Base-by-base conservation (phyloP, 2,329 filamentous ascomycete genomes). In the Knoxdaviesia proteae region DNA sequence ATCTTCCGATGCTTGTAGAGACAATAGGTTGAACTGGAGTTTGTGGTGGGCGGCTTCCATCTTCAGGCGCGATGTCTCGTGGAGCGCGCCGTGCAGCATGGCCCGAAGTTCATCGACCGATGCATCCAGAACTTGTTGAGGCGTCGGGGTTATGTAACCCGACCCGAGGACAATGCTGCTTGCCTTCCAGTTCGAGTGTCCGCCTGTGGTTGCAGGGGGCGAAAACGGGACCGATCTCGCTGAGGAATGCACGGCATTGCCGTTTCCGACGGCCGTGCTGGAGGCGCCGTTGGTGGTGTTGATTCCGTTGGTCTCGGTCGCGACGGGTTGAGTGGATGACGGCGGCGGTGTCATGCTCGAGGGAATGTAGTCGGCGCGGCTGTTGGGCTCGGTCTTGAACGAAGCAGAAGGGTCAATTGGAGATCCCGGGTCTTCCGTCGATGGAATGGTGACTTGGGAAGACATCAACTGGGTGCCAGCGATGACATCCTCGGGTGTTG, bases 11-110 rank as follows among this genome's bases (percentile, higher is more conserved):
- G 82, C 86, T 53, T 93, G 84, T 49, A 94, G 77, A 42, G 74
- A 77, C 32, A 93, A 69, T 53, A 94, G 71, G 51, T 80, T 86
- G 54, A 87, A 81, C 57, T 94, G 88, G 43, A 96, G 65, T 60
- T 90, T 92, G 62, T 90, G 80, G 56, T 94, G 87, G 33, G 87
- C 82, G 10, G 81, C 78, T 46, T 87, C 81, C 64, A 86, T 87
- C 53, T 90, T 83, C 40, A 77, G 59, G 50, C 65, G 68, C 39
- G 67, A 63, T 46, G 75, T 68, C 49, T 78, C 69, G 29, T 63
- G 64, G 37, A 77, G 58, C 47, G 64, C 67, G 3, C 59, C 58
- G 46, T 71, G 63, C 40, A 78, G 55, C 67, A 76, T 70, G 43
- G 57, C 58, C 9, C 69, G 66, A 33, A 79, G 63, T 50, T 76